Evolutionary conservation across 768 basidiomycete genomes (phyloP), one percentile per base, ranked within the genome.

Genomic region (Royoungia palumana): DNA sequence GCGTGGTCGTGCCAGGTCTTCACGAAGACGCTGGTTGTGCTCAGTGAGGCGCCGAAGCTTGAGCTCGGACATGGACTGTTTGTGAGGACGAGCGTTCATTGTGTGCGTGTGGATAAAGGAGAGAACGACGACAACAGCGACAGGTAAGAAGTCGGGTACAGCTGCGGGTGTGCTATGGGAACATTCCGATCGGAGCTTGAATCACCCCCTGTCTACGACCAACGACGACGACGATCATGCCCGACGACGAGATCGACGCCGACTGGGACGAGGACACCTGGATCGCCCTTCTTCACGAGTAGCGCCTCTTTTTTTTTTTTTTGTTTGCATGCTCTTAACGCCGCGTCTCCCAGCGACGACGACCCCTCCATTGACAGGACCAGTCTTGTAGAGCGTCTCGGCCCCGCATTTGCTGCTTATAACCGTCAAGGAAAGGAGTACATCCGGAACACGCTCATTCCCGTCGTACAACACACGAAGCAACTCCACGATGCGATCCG

Each of bases 1-100:
- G 63, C 94, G 77, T n/a, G 92, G 91, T 57, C 94, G 74, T 37
- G 85, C 82, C 53, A 97, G 72, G 69, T 97, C 94, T 64, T 96
- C 94, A 61, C 85, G 76, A 64, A 96, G 69, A 55, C 94, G 79
- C 67, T 89, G 85, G 64, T 95, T 97, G 73, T 96, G 93, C 72
- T 97, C 94, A 43, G 86, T 89, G 64, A 97, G 74, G 35, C 94
- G 78, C 32, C 94, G 83, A 54, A 96, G 84, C 80, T 95, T 96
- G 65, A 96, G 87, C 79, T 96, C 94, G 42, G 89, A 90, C 92
- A 97, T 95, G 61, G 91, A 90, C 79, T 94, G 93, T 79, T 88
- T 88, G 68, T 86, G 86, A 21, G 85, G 84, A 60, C 87, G 81
- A 48, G 81, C 73, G 68, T 82, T 87, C 87, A 88, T 88, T 32